Evolutionary conservation across 179 eudicot genomes (phyloP).

Genomic region (Beta corolliflora): DNA sequence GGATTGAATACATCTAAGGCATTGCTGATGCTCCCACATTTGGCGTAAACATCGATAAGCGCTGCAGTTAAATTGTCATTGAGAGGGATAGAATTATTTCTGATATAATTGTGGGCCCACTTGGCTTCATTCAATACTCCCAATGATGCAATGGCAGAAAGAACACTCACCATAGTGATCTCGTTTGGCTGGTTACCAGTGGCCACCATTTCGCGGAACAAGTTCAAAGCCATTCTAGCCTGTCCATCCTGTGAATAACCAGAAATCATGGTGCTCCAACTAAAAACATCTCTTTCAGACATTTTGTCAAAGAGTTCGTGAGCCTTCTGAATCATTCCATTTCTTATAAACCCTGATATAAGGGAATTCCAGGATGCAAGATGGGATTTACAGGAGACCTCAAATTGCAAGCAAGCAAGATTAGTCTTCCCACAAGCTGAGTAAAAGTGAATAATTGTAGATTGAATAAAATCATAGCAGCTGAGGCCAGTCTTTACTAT

Average conservation of each 20-base stretch:
- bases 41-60: conserved; percentile 86
- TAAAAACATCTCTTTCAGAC: conserved; percentile 69
- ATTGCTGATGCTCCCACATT: conserved; percentile 77
- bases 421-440: conserved; percentile 52
- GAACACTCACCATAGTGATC: conserved; percentile 86
- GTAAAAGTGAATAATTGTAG: conserved; percentile 78
- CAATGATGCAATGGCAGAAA: conserved; percentile 74
- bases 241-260: conserved; percentile 75
- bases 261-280: conserved; percentile 98
- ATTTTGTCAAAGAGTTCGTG: conserved; percentile 37
- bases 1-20: conserved; percentile 66
- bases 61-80: conserved; percentile 80
- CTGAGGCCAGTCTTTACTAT: conserved; percentile 60
- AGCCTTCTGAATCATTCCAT: conserved; percentile 43
- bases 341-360: conserved; percentile 41
- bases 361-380: conserved; percentile 59
- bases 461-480: conserved; percentile 62
- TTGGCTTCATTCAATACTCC: conserved; percentile 66
- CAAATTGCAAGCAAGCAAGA: conserved; percentile 71
- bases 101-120: conserved; percentile 73
- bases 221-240: conserved; percentile 57
- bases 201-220: conserved; percentile 70
- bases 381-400: conserved; percentile 61
- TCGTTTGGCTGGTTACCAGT: conserved; percentile 65
- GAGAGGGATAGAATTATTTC: conserved; percentile 53